Evolutionary conservation across 2,329 filamentous ascomycete species (phyloP).

Genomic region (Scytalidium sp.): DNA sequence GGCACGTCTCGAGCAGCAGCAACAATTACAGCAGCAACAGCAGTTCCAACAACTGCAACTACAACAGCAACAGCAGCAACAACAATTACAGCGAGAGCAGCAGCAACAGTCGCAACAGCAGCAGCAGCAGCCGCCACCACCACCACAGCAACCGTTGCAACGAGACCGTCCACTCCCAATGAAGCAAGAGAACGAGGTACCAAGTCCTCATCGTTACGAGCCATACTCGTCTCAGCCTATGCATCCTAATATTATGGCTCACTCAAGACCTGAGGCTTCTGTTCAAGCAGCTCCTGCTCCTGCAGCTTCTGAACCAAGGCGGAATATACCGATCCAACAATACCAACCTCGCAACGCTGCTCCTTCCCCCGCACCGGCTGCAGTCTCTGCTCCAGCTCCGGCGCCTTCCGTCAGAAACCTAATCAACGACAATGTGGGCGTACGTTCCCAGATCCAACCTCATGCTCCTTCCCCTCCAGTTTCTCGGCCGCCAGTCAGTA

Average conservation of each 20-base stretch:
- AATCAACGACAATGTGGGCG: slow-evolving; percentile 18
- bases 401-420: slow-evolving; percentile 17
- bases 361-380: not conserved
- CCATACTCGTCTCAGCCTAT: slow-evolving; percentile 20
- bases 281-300: slow-evolving; percentile 7
- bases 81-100: slow-evolving; percentile 1
- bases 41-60: slow-evolving; percentile 3
- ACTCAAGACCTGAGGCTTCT: slow-evolving; percentile 19
- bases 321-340: slow-evolving; percentile 19
- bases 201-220: slow-evolving; percentile 32
- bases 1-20: slow-evolving; percentile 17
- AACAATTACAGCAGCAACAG: slow-evolving; percentile 17
- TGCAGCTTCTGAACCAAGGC: slow-evolving; percentile 18
- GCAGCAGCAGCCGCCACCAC: slow-evolving; percentile 6
- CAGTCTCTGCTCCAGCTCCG: not conserved
- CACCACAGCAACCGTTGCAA: slow-evolving; percentile 9
- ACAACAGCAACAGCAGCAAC: slow-evolving; percentile 1
- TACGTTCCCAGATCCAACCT: slow-evolving; percentile 15
- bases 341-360: slow-evolving; percentile 20
- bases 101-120: not conserved
- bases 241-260: slow-evolving; percentile 14
- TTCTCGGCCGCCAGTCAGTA: slow-evolving; percentile 20
- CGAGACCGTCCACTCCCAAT: slow-evolving; percentile 19
- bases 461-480: slow-evolving; percentile 21
- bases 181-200: slow-evolving; percentile 28